phyloP scores from a whole-genome alignment of 331 rosid genomes.

The Acacia pycnantha region DNA sequence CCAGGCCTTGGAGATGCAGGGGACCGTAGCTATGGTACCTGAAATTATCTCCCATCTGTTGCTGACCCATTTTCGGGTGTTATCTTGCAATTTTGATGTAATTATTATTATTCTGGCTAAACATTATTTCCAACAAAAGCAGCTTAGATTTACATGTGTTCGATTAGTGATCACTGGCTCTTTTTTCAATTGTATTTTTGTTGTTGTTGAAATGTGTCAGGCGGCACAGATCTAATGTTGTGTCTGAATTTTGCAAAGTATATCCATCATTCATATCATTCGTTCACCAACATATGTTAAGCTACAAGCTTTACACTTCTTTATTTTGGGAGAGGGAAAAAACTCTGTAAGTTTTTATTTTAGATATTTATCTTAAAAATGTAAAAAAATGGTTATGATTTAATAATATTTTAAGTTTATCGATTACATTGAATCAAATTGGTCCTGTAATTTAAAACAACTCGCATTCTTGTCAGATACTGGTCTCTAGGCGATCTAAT shows the following conservation, averaged over 20 bases:
- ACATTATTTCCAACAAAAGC: neutral
- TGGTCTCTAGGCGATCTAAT: neutral
- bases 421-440: neutral
- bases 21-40: conserved; percentile 88
- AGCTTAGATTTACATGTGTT: conserved; percentile 8
- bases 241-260: neutral
- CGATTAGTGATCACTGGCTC: neutral
- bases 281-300: neutral
- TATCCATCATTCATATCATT: neutral
- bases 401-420: too few relatives aligned
- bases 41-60: neutral
- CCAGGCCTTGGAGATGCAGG: conserved; percentile 99
- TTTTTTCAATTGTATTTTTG: neutral
- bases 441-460: neutral
- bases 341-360: neutral
- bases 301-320: neutral
- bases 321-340: neutral
- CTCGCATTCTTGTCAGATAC: neutral
- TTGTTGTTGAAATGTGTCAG: neutral
- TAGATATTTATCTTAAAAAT: neutral
- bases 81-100: conserved; percentile 29
- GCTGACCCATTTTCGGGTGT: neutral
- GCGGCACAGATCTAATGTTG: neutral
- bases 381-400: too few relatives aligned
- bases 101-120: neutral